A percentile compares a stretch with the other conserved stretches of the same genome.
Evolutionary conservation across 2,329 filamentous ascomycete genomes (phyloP).

Genomic region (Zymoseptoria ardabiliae): DNA sequence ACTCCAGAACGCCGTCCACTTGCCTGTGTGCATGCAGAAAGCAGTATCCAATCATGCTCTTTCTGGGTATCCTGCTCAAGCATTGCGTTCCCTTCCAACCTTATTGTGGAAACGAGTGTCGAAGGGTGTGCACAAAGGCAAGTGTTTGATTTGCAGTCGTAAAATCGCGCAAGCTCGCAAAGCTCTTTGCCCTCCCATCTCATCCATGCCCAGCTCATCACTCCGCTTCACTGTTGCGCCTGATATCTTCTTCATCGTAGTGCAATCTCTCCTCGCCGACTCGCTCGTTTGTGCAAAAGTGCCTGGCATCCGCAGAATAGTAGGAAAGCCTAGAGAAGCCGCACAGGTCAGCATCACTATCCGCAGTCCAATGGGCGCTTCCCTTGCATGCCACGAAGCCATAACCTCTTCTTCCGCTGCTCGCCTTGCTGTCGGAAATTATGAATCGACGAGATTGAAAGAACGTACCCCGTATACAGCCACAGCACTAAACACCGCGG

Average conservation of each 20-base stretch:
- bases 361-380: neutral
- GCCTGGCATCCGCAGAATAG: constrained; percentile 89
- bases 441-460: too few species aligned
- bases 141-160: neutral
- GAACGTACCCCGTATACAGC: constrained; percentile 76
- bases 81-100: neutral
- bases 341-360: constrained; percentile 1
- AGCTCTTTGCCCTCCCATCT: neutral
- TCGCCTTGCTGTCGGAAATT: too few species aligned
- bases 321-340: constrained; percentile 62
- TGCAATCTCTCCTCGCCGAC: constrained; percentile 74
- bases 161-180: neutral
- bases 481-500: constrained; percentile 80
- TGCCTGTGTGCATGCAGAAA: too few species aligned
- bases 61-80: neutral
- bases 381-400: neutral
- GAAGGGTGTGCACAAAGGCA: neutral
- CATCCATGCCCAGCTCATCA: neutral
- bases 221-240: too few species aligned
- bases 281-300: constrained; percentile 75
- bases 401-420: neutral
- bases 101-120: neutral
- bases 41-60: too few species aligned
- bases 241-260: constrained; percentile 52
- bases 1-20: too few species aligned